Percentiles rank a stretch among this genome's conserved stretches.
Conservation (phyloP, 2,329 filamentous ascomycete species). For the Torrubiellomyces zombiae region DNA sequence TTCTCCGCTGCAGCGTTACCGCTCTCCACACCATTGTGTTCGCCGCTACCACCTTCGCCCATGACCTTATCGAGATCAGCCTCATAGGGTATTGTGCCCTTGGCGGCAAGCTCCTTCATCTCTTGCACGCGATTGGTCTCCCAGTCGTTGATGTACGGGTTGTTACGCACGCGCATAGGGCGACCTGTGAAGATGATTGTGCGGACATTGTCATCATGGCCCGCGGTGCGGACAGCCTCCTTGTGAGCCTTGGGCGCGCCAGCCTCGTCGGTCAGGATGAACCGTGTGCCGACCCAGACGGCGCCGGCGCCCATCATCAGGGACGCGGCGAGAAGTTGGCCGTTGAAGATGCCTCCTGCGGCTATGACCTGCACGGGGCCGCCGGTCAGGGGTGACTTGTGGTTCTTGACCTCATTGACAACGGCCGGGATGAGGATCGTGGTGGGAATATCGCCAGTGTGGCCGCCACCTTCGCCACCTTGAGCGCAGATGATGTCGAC, state of each 20-base stretch:
- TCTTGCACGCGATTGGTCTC: conserved; percentile 78
- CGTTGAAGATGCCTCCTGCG: conserved; percentile 87
- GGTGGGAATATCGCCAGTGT: conserved; percentile 89
- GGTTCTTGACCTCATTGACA: conserved; percentile 61
- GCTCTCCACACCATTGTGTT: conserved; percentile 39
- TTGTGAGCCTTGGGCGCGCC: conserved; percentile 88
- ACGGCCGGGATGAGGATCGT: conserved; percentile 85
- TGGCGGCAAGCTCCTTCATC: conserved; percentile 79
- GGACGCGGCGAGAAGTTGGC: conserved; percentile 73
- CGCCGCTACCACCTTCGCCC: conserved; percentile 42
- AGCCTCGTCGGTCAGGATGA: conserved; percentile 86
- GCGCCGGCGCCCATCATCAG: conserved; percentile 84
- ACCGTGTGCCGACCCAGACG: conserved; percentile 95
- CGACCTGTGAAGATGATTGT: conserved; percentile 98
- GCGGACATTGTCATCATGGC: conserved; percentile 89
- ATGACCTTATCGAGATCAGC: conserved; percentile 75
- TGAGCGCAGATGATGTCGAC: conserved; percentile 97
- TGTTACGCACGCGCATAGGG: conserved; percentile 82
- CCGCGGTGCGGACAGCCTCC: conserved; percentile 79
- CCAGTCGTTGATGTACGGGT: conserved; percentile 91
- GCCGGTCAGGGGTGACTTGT: conserved; percentile 77
- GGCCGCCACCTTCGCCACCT: conserved; percentile 91
- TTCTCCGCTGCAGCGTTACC: conserved; percentile 48
- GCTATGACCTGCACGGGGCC: conserved; percentile 81
- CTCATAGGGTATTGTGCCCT: conserved; percentile 88